A percentile compares a stretch with the other conserved stretches of the same genome.
phyloP scores from a whole-genome alignment of 441 rosid species.

The Omphalea diandra region DNA sequence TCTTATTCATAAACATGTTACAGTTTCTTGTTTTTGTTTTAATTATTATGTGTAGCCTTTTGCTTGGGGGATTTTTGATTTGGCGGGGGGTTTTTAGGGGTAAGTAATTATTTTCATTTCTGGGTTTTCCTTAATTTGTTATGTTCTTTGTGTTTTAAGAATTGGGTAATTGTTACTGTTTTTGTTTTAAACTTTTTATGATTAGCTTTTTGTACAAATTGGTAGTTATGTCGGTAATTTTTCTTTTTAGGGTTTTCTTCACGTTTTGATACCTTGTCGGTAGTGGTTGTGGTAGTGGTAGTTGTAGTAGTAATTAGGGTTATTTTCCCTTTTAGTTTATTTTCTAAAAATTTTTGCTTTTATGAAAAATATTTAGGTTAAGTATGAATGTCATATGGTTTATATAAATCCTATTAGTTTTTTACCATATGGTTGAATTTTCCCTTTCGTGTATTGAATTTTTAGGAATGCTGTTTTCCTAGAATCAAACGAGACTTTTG shows the following conservation, averaged over 20 bases:
- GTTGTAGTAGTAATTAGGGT: constrained; percentile 24
- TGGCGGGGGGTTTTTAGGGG: not conserved
- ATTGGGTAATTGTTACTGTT: constrained; percentile 3
- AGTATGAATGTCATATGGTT: not conserved
- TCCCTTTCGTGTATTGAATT: not conserved
- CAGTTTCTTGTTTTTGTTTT: not conserved
- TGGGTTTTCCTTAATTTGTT: constrained; percentile 13
- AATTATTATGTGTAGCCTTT: constrained; percentile 6
- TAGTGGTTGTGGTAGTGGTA: constrained; percentile 14
- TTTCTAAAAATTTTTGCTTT: not conserved
- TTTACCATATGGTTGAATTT: not conserved
- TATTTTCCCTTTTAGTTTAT: not conserved
- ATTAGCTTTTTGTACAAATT: constrained; percentile 21
- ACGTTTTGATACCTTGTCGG: constrained; percentile 12
- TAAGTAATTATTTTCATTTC: not conserved
- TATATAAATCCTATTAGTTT: not conserved
- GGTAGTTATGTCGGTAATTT: constrained; percentile 16
- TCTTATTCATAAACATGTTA: constrained; percentile 7
- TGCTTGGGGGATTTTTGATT: not conserved
- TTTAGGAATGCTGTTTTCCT: not conserved
- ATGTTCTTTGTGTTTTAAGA: constrained; percentile 14
- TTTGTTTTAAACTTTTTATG: not conserved
- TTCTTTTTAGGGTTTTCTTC: constrained; percentile 22
- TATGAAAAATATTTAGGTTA: constrained; percentile 1
- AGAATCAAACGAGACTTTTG: not conserved